Conservation (phyloP, 495 filamentous ascomycete genomes). For the Beverwykella pulmonaria region DNA sequence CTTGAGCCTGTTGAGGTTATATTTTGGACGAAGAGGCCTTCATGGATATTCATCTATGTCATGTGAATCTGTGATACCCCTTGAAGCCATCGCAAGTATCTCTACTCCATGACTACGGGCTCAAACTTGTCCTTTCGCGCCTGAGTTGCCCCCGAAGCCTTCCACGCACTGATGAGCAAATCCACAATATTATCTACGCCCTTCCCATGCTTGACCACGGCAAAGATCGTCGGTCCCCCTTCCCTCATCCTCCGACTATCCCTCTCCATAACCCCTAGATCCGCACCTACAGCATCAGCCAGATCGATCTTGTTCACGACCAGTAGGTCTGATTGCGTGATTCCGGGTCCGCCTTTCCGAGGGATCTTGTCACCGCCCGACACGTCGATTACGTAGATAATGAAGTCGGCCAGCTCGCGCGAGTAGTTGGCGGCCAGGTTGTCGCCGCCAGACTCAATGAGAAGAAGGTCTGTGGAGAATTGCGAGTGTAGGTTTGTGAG, state of each 20-base stretch:
- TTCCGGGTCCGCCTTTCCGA: slow-evolving; percentile 92
- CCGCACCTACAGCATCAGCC: slow-evolving; percentile 87
- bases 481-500: slow-evolving; percentile 80
- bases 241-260: slow-evolving; percentile 92
- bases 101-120: slow-evolving; percentile 37
- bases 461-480: slow-evolving; percentile 73
- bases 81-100: too few species aligned
- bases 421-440: slow-evolving; percentile 97
- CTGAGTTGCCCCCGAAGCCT: slow-evolving; percentile 74
- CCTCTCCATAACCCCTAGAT: slow-evolving; percentile 90
- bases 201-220: slow-evolving; percentile 90
- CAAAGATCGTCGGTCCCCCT: slow-evolving; percentile 95
- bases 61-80: too few species aligned
- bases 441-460: slow-evolving; percentile 94
- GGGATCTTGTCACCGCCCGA: slow-evolving; percentile 97
- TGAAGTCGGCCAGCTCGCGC: slow-evolving; percentile 91
- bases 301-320: slow-evolving; percentile 97
- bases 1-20: too few species aligned
- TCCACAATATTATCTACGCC: slow-evolving; percentile 82
- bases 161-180: slow-evolving; percentile 91
- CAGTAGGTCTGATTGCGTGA: slow-evolving; percentile 89
- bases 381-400: slow-evolving; percentile 98
- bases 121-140: slow-evolving; percentile 50
- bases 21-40: too few species aligned
- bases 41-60: too few species aligned